phyloP scores from a whole-genome alignment of 208 protist genomes.

The Crithidia expoeki region DNA sequence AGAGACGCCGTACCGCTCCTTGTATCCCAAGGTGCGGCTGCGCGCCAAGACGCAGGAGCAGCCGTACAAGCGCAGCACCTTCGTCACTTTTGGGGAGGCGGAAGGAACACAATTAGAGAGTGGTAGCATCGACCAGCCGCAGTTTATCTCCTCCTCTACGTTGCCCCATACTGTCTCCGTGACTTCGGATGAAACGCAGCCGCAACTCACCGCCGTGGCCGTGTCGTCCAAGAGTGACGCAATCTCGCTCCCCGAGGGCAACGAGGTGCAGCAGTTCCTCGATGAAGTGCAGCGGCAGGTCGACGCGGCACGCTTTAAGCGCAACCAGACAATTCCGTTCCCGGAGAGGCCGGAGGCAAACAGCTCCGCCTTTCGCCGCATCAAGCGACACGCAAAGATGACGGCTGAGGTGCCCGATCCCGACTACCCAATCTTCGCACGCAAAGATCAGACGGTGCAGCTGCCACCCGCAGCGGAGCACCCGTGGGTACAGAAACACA shows the following conservation, averaged over 20 bases:
- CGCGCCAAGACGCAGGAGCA: slow-evolving; percentile 48
- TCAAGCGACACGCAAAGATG: slow-evolving; percentile 66
- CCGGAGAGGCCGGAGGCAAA: slow-evolving; percentile 67
- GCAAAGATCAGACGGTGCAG: slow-evolving; percentile 55
- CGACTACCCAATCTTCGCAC: slow-evolving; percentile 62
- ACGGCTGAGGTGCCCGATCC: slow-evolving; percentile 47
- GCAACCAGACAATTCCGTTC: slow-evolving; percentile 69
- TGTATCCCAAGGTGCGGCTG: slow-evolving; percentile 40
- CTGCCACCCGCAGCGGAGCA: slow-evolving; percentile 61
- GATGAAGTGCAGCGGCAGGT: slow-evolving; percentile 58
- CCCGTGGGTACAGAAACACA: slow-evolving; percentile 77
- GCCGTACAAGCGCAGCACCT: slow-evolving; percentile 24
- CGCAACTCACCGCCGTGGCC: neutral
- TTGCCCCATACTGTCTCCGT: neutral
- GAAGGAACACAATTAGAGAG: neutral
- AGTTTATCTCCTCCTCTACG: neutral
- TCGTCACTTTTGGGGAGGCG: slow-evolving; percentile 18
- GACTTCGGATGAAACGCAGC: neutral
- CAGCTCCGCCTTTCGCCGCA: slow-evolving; percentile 67
- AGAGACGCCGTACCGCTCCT: slow-evolving; percentile 20
- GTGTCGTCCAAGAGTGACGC: neutral
- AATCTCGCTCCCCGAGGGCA: slow-evolving; percentile 16
- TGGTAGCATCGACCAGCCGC: neutral
- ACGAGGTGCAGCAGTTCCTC: slow-evolving; percentile 71
- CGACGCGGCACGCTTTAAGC: slow-evolving; percentile 35